Conservation (phyloP, 169 alveolate species). For the Blepharisma undulans region DNA sequence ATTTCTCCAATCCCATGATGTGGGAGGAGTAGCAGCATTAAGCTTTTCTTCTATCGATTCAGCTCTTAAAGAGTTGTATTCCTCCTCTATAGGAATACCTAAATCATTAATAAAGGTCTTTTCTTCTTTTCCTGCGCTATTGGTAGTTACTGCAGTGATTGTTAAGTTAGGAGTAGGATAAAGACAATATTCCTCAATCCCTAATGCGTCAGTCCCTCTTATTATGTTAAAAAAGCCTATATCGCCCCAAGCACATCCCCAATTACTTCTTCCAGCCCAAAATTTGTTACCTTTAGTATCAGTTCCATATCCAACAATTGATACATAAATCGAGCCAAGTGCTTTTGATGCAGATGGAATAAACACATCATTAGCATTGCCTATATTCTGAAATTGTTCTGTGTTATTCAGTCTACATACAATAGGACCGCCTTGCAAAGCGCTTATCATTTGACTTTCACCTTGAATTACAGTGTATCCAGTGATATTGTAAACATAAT, state of each 20-base stretch:
- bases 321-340: no score
- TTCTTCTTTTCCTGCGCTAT: not conserved
- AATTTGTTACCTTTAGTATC: constrained; percentile 65
- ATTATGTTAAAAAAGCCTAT: constrained; percentile 70
- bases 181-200: not conserved
- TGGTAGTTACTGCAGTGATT: no score
- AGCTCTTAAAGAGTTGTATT: no score
- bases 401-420: constrained; percentile 69
- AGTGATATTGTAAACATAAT: constrained; percentile 50
- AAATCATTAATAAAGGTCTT: constrained; percentile 13
- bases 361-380: constrained; percentile 42
- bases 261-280: constrained; percentile 79
- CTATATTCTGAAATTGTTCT: constrained; percentile 47
- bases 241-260: constrained; percentile 90
- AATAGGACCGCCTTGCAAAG: constrained; percentile 74
- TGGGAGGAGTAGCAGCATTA: constrained; percentile 64
- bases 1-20: constrained; percentile 38
- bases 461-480: constrained; percentile 67
- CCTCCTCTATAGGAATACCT: constrained; percentile 27
- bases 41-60: no score
- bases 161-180: not conserved
- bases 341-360: no score
- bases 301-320: constrained; percentile 74
- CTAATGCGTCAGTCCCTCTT: constrained; percentile 59
- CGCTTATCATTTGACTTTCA: constrained; percentile 65